Evolutionary conservation across 2,329 filamentous ascomycete genomes (phyloP), one percentile per base, ranked within the genome.

Genomic region (Ilyonectria robusta): DNA sequence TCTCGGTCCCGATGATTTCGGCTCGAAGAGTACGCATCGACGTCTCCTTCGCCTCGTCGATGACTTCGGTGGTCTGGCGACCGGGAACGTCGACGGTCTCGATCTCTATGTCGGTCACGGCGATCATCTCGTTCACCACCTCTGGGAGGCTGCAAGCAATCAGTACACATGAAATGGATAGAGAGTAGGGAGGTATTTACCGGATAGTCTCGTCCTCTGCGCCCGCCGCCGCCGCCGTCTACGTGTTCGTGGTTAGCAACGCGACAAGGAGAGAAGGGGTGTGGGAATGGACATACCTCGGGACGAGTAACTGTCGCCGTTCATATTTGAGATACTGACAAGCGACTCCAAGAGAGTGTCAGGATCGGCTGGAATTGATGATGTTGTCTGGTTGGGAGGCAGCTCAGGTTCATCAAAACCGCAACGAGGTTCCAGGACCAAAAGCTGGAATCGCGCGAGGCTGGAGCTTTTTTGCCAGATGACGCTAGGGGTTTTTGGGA

Each of bases 21-120:
- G 82, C 94, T 97, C 6, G 93, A 94, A 21, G 95, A 97, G 83
- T 98, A 98, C 63, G 93, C 91, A 81, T 98, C 94, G 80, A 95
- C 93, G 65, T 89, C 88, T 80, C 88, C 89, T 58, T 96, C 92
- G 74, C 92, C 92, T 74, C 93, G 91, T 65, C 91, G 88, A 72
- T 89, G 85, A 76, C 89, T 76, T 66, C 83, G 87, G 78, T 93
- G 91, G 75, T 93, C 91, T 65, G 95, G 95, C 19, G 95, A 98
- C 78, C 95, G 91, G 68, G 95, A 97, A 71, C 95, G 92, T 82
- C 94, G 88, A 77, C 92, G 87, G 66, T 77, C 74, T 42, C 77
- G 75, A 63, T 78, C 77, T 44, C 77, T 70, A 47, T 71, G 75
- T 51, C 77, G 70, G 65, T 78, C 77, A 57, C 79, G 77, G 47